phyloP scores from a whole-genome alignment of 768 basidiomycete genomes.

The Naematelia encephala region DNA sequence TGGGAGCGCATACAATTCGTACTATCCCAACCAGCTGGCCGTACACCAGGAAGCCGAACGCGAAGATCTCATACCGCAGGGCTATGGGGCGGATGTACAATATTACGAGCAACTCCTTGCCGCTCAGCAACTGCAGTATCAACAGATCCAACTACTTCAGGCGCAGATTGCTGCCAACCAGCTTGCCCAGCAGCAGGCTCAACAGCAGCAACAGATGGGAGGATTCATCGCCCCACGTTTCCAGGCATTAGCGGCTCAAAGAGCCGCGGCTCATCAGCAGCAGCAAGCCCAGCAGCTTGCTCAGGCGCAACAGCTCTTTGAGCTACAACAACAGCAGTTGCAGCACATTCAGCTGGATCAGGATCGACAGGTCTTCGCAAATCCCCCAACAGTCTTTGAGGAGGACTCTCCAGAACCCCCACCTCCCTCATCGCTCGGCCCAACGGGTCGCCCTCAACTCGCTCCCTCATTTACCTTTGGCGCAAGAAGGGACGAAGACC shows the following conservation, averaged over 20 bases:
- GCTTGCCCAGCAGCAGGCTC: conserved; percentile 61
- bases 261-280: conserved; percentile 31
- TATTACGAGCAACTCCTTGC: conserved; percentile 29
- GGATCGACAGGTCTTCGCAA: conserved; percentile 17
- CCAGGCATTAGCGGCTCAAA: conserved; percentile 64
- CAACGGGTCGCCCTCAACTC: conserved; percentile 79
- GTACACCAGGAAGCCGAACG: conserved; percentile 1
- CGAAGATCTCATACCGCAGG: conserved; percentile 3
- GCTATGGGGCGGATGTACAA: conserved; percentile 2
- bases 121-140: conserved; percentile 38
- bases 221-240: conserved; percentile 87
- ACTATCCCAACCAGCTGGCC: conserved; percentile 6
- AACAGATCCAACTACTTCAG: conserved; percentile 51
- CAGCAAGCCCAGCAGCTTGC: conserved; percentile 36
- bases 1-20: conserved; percentile 1
- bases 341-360: conserved; percentile 5
- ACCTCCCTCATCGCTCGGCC: conserved; percentile 21
- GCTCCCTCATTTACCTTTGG: conserved; percentile 93
- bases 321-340: conserved; percentile 37
- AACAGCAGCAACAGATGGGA: conserved; percentile 52
- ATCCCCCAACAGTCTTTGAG: conserved; percentile 44
- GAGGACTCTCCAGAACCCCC: conserved; percentile 40
- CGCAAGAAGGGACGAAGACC: conserved; percentile 45
- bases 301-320: conserved; percentile 56
- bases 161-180: conserved; percentile 64